Evolutionary conservation across 2,329 filamentous ascomycete genomes (phyloP), one percentile per base, ranked within the genome.

Genomic region (Didymella segeticola): DNA sequence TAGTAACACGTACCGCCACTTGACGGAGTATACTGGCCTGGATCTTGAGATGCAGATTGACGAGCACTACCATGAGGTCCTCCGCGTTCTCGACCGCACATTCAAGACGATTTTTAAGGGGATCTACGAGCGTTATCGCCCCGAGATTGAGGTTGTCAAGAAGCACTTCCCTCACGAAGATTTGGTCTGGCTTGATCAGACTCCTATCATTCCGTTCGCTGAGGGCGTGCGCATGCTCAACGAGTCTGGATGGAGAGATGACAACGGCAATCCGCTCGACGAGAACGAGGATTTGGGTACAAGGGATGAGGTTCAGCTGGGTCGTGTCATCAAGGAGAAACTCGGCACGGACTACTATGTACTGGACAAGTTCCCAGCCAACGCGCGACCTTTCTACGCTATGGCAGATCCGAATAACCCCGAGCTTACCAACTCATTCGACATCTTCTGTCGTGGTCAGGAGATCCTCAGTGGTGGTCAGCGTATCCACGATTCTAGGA

Each of bases 1-100:
- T 78, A 96, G 90, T 70, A 97, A 97, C 75, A 97, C 93, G 0
- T 93, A 96, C 69, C 87, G 93, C 30, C 93, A 97, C 73, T 81
- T 97, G 80, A 96, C 93, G 0, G 93, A 97, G 73, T 97, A 96
- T 72, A 97, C 92, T 4, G 93, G 93, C 49, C 81, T 97, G 25
- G 93, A 97, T 81, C 75, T 97, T 15, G 93, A 97, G 71, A 97
- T 97, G 93, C 84, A 88, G 3, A 91, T 97, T 59, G 88, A 92
- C 43, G 86, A 90, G 64, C 88, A 96, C 73, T 96, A 97, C 72
- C 89, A 96, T 67, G 93, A 97, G 75, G 89, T 93, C 43, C 83
- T 97, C 26, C 81, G 86, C 30, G 81, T 90, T 9, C 84, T 97
- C 39, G 93, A 97, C 69, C 81, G 83, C 12, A 88, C 90, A 56